These are phyloP conservation scores for Nissolia schottii DNA, from an alignment of 306 rosid species.

Conservation along the genomic window DNA sequence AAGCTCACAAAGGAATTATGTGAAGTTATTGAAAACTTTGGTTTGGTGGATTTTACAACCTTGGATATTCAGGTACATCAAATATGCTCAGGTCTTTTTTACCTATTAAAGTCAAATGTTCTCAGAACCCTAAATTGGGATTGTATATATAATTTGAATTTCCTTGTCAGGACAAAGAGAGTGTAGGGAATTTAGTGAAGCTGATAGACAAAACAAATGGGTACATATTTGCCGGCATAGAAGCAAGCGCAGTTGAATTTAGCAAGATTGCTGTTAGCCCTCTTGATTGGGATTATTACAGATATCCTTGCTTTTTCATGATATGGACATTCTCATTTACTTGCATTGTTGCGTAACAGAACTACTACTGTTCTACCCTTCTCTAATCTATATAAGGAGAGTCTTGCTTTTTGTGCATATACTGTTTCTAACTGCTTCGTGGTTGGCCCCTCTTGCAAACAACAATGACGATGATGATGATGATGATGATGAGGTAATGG, in stretches of 20 bases:
- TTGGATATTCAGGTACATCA: slow-evolving; percentile 82
- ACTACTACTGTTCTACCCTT: not conserved
- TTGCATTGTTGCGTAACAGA: not conserved
- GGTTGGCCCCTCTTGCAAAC: not conserved
- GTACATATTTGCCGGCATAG: slow-evolving; percentile 84
- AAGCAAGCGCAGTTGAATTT: slow-evolving; percentile 85
- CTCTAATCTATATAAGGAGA: not conserved
- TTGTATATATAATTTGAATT: no score
- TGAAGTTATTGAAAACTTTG: slow-evolving; percentile 67
- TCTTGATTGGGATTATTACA: slow-evolving; percentile 85
- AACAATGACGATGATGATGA: not conserved
- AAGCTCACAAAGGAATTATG: slow-evolving; percentile 94
- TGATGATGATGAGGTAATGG: no score
- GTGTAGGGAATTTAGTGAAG: slow-evolving; percentile 87
- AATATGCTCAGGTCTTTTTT: not conserved
- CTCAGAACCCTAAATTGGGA: not conserved
- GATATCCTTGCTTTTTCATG: slow-evolving; percentile 67
- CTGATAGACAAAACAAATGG: slow-evolving; percentile 84
- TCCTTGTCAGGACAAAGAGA: slow-evolving; percentile 82
- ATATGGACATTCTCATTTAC: not conserved
- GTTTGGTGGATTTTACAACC: slow-evolving; percentile 79
- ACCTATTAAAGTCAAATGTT: not conserved
- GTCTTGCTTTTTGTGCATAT: not conserved
- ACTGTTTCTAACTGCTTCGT: not conserved
- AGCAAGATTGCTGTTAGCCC: slow-evolving; percentile 90